Evolutionary conservation across 1,284 basidiomycete genomes (phyloP).

Genomic region (Marasmius sp.): DNA sequence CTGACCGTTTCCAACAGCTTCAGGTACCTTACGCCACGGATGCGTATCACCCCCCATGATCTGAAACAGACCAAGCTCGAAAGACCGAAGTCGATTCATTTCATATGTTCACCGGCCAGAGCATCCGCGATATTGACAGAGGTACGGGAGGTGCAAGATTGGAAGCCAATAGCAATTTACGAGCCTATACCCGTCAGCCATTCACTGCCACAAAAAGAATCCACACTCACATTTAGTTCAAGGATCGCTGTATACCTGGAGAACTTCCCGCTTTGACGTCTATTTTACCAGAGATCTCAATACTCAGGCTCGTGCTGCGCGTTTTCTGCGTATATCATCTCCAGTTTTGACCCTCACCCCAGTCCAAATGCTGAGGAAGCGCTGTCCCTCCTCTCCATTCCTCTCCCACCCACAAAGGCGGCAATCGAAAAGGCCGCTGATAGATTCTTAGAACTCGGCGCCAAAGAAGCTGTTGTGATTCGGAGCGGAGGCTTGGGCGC

Average conservation of each 20-base stretch:
- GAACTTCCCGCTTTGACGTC: constrained; percentile 70
- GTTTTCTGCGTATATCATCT: neutral
- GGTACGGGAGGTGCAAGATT: constrained; percentile 50
- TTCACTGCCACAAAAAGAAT: neutral
- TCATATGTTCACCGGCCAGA: constrained; percentile 81
- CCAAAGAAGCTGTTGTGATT: constrained; percentile 67
- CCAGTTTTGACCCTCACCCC: constrained; percentile 10
- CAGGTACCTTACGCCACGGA: constrained; percentile 76
- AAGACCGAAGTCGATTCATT: constrained; percentile 70
- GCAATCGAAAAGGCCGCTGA: constrained; percentile 63
- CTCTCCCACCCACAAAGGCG: constrained; percentile 45
- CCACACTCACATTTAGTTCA: constrained; percentile 14
- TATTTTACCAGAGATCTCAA: constrained; percentile 59
- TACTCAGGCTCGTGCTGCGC: constrained; percentile 58
- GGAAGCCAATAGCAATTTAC: constrained; percentile 71
- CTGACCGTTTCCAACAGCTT: constrained; percentile 51
- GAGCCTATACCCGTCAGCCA: constrained; percentile 81
- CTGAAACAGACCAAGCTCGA: constrained; percentile 54
- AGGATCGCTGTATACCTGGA: constrained; percentile 79
- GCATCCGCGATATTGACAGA: constrained; percentile 70
- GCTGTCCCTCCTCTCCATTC: constrained; percentile 58
- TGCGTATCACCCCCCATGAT: constrained; percentile 73
- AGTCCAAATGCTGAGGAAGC: constrained; percentile 84
- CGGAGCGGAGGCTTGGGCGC: constrained; percentile 79
- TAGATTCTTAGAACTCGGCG: constrained; percentile 56